Evolutionary conservation across 352 stramenopile species (phyloP), one percentile per base, ranked within the genome.

Genomic region (Globisporangium sylvaticum): DNA sequence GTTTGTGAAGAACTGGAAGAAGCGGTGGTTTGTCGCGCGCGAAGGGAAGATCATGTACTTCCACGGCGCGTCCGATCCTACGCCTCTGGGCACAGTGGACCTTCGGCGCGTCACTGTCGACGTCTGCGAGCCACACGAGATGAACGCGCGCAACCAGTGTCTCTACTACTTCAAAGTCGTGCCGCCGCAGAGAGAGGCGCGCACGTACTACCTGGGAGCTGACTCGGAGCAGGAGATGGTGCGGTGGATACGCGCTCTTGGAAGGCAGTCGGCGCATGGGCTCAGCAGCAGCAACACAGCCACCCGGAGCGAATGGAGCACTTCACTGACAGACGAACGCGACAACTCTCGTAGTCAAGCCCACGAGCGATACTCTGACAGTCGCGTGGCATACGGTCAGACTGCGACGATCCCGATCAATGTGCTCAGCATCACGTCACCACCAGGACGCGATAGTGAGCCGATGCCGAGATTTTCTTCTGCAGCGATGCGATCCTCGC

Each of bases 1-100:
- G 2, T 92, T 95, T 29, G 79, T 95, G 25, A 89, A 90, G 56
- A 93, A 89, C 72, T 95, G 87, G 87, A 95, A 92, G 66, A 88
- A 88, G 52, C 77, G 87, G 52, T 95, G 87, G 87, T 93, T 92
- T 70, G 84, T 95, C 9, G 83, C 84, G 20, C 83, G 81, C 8
- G 87, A 93, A 44, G 84, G 84, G 4, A 88, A 89, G 62, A 80
- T 95, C 59, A 93, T 82, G 75, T 95, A 92, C 58, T 95, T 88
- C 32, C 70, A 84, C 29, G 79, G 70, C 14, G 74, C 83, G 6
- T 83, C 80, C 2, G 84, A 93, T 46, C 79, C 81, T 15, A 91
- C 83, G 55, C 84, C 87, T 22, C 67, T 91, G n/a, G 84, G 84
- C 2, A 75, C 79, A 14, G 81, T 95, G 1, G 78, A 90, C 65